phyloP scores from a whole-genome alignment of 1,284 basidiomycete genomes.

The Tilletia caries region DNA sequence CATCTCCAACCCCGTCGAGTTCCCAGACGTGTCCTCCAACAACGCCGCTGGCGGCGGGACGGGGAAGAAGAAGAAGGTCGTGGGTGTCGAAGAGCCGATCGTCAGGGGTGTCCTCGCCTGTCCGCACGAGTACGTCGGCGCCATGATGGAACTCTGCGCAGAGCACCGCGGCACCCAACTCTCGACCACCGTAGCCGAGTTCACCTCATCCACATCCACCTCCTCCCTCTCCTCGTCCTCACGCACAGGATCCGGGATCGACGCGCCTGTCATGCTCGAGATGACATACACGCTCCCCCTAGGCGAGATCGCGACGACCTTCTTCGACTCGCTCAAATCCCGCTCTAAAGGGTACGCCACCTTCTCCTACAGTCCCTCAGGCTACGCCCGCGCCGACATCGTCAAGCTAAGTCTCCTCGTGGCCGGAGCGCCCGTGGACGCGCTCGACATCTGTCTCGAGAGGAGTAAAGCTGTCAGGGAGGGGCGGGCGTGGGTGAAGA shows the following conservation, averaged over 20 bases:
- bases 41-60: conserved; percentile 10
- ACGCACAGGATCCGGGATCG: conserved; percentile 15
- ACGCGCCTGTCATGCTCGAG: conserved; percentile 23
- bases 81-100: conserved; percentile 42
- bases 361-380: conserved; percentile 47
- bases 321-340: conserved; percentile 53
- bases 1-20: conserved; percentile 46
- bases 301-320: conserved; percentile 51
- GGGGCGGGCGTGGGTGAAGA: conserved; percentile 41
- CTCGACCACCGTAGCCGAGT: conserved; percentile 26
- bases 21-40: conserved; percentile 34
- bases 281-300: conserved; percentile 48
- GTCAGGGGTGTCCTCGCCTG: conserved; percentile 44
- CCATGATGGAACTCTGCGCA: conserved; percentile 52
- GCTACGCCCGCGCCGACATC: conserved; percentile 40
- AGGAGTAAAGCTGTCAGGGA: conserved; percentile 38
- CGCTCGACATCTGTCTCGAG: conserved; percentile 46
- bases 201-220: background rate
- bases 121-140: conserved; percentile 50
- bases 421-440: conserved; percentile 43
- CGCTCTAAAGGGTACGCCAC: conserved; percentile 49
- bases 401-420: conserved; percentile 47
- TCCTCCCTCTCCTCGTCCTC: background rate
- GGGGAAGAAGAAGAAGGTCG: conserved; percentile 30
- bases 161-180: conserved; percentile 50